Evolutionary conservation across 208 protist species (phyloP).

Genomic region (Acanthamoeba triangularis): DNA sequence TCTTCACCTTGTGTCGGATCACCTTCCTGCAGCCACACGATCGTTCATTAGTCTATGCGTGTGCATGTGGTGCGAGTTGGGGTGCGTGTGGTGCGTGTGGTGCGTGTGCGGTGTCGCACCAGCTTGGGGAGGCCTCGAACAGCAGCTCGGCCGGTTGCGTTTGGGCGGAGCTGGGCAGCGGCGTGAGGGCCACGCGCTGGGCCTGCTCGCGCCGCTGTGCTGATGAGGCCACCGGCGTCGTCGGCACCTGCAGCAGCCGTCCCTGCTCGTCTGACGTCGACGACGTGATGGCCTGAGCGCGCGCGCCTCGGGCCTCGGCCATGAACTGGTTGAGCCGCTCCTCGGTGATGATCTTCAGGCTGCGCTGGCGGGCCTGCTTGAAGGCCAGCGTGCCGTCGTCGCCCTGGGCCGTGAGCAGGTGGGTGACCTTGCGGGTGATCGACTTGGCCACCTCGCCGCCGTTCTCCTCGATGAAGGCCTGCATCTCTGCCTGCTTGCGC

Average conservation of each 20-base stretch:
- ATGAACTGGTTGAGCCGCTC: conserved; percentile 16
- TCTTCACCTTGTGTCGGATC: neutral
- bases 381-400: conserved; percentile 19
- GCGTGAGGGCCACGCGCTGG: neutral
- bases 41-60: no score
- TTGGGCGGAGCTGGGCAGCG: neutral
- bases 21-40: neutral
- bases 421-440: neutral
- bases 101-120: neutral
- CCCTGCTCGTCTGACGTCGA: no score
- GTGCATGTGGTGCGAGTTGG: neutral
- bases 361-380: conserved; percentile 4
- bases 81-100: no score
- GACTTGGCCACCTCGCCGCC: conserved; percentile 49
- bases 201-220: conserved; percentile 36
- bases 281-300: no score
- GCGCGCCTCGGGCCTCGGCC: neutral
- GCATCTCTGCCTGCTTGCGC: conserved; percentile 6
- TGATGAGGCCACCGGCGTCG: neutral
- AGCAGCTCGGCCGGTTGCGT: neutral
- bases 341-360: conserved; percentile 54
- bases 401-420: conserved; percentile 35
- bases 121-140: conserved; percentile 16
- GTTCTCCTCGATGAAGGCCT: conserved; percentile 48
- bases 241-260: neutral